Conservation (phyloP, 345 rosid species). For the Brassica rapa region DNA sequence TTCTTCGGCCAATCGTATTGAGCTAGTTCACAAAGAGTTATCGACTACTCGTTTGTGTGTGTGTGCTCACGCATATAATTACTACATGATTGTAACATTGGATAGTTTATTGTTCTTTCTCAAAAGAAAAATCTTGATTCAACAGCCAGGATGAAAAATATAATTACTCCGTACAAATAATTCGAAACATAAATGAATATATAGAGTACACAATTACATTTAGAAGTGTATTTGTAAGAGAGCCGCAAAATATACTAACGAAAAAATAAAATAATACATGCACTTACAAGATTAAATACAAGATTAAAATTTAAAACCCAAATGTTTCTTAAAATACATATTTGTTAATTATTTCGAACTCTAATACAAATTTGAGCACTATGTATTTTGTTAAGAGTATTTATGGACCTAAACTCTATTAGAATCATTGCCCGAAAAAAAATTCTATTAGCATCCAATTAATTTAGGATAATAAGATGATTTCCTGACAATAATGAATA, state of each 20-base stretch:
- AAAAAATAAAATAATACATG: neutral
- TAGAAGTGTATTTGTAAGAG: neutral
- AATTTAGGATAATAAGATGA: too few species aligned
- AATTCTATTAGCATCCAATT: too few species aligned
- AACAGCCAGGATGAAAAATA: neutral
- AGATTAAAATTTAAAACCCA: neutral
- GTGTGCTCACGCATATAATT: neutral
- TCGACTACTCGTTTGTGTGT: neutral
- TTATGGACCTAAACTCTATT: too few species aligned
- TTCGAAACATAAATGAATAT: neutral
- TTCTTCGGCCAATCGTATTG: slow-evolving; percentile 7
- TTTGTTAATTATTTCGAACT: neutral
- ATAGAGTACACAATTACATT: neutral
- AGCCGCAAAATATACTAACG: neutral
- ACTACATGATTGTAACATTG: neutral
- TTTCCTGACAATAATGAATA: too few species aligned
- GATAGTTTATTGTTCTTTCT: neutral
- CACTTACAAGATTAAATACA: neutral
- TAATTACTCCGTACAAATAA: neutral
- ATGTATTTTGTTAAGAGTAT: too few species aligned
- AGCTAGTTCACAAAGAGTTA: neutral
- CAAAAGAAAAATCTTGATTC: neutral
- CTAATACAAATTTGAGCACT: neutral
- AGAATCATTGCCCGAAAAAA: too few species aligned
- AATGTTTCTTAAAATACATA: neutral